Base-by-base conservation (phyloP, 1,284 basidiomycete genomes). In the Cystobasidium pallidum region DNA sequence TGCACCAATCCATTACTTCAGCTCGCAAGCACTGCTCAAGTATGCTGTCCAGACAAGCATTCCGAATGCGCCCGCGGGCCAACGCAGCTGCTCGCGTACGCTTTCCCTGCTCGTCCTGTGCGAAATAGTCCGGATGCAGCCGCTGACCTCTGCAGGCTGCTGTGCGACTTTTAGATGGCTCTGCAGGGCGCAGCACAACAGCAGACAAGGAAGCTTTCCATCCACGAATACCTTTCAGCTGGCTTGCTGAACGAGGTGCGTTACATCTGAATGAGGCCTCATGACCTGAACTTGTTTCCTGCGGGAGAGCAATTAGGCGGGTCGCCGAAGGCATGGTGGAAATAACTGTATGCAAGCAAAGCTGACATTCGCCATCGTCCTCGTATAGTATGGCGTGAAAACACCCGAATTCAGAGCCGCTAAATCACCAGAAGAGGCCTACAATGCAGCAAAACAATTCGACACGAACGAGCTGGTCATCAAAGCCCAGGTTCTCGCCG, bases 161-260 rank as follows among this genome's bases (percentile, higher is more conserved):
- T 41, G 41, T 28, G 32, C 1, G 3, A 6, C 13, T 21, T n/a
- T 43, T 21, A 51, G 67, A 52, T 43, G 26, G 61, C 49, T 49
- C 45, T 52, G 59, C 61, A 57, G 32, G 51, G 58, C 39, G 59
- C 61, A 45, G 61, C 66, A 15, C 70, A 72, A 74, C 74, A 76
- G 45, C 93, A 95, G 86, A 91, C 86, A 84, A 91, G 95, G 78
- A 91, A 90, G 83, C 88, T 99, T 79, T 96, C 93, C 58, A 95
- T 99, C 80, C 95, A 99, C 84, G 95, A 99, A 85, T 93, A 98
- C 84, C 93, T 98, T 82, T 96, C 94, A 66, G 91, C 98, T 82
- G 88, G 90, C 78, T 86, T 99, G 61, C 87, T 99, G 79, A 97
- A 97, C 85, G 89, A 91, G 77, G 94, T 94, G 77, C 77, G 85